These are phyloP conservation scores for Saccharomyces jurei DNA, from an alignment of 805 yeast species.

Conservation along the genomic window DNA sequence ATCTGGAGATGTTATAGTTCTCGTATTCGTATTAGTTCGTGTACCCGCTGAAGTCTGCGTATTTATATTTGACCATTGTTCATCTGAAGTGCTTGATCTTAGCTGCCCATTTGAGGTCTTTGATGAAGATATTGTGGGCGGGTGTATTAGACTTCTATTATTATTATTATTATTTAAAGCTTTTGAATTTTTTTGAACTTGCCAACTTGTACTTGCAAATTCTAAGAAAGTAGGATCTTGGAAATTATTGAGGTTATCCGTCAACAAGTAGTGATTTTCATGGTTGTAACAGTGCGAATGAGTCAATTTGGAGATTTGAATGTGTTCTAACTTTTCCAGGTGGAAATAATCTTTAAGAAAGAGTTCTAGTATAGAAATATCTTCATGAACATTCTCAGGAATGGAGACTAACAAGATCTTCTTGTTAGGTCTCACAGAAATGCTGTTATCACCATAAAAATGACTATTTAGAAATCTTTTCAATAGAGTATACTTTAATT, in stretches of 20 bases:
- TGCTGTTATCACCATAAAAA: slow-evolving; percentile 11
- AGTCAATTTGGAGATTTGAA: slow-evolving; percentile 26
- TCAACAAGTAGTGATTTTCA: slow-evolving; percentile 28
- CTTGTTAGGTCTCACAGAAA: slow-evolving; percentile 6
- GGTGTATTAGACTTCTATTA: neutral
- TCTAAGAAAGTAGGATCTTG: slow-evolving; percentile 23
- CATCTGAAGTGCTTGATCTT: neutral
- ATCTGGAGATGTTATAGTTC: neutral
- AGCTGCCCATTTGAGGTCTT: neutral
- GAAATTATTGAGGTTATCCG: slow-evolving; percentile 26
- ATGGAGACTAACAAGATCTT: slow-evolving; percentile 27
- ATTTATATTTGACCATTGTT: neutral
- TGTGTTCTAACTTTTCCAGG: slow-evolving; percentile 21
- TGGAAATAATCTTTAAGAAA: slow-evolving; percentile 28
- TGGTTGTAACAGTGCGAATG: slow-evolving; percentile 25
- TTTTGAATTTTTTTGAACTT: neutral
- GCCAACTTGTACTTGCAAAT: slow-evolving; percentile 7
- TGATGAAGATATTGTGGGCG: neutral
- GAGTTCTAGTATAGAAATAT: slow-evolving; percentile 23
- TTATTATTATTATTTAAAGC: neutral
- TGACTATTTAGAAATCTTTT: slow-evolving; percentile 24
- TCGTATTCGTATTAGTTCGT: neutral
- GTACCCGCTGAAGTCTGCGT: neutral
- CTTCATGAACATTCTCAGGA: slow-evolving; percentile 27
- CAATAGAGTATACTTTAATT: slow-evolving; percentile 22